phyloP scores from a whole-genome alignment of 768 basidiomycete genomes.

The Lentinula sp. region DNA sequence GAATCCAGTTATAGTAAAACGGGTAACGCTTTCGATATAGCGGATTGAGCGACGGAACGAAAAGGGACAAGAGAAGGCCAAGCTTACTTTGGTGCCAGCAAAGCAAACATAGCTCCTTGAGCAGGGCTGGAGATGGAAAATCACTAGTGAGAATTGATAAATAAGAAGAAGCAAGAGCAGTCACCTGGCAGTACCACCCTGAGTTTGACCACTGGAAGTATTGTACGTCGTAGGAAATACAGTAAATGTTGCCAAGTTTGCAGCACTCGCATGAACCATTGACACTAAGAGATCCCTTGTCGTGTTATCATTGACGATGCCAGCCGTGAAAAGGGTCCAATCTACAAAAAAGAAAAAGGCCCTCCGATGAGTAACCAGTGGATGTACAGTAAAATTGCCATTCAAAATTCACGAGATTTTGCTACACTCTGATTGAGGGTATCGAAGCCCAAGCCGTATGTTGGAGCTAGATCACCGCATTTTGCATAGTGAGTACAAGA shows the following conservation, averaged over 20 bases:
- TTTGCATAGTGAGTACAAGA: background rate
- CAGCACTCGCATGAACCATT: slow-evolving; percentile 3
- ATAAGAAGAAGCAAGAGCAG: background rate
- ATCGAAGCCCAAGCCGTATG: slow-evolving; percentile 3
- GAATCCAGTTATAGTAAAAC: background rate
- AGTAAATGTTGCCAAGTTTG: background rate
- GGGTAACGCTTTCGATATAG: background rate
- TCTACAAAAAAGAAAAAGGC: background rate
- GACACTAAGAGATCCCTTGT: background rate
- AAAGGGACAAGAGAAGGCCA: background rate
- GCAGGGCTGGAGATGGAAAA: background rate
- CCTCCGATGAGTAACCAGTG: no score
- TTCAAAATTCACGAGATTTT: slow-evolving; percentile 4
- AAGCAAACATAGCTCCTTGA: slow-evolving; percentile 8
- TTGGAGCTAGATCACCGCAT: background rate
- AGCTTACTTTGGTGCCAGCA: slow-evolving; percentile 15
- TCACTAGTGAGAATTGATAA: no score
- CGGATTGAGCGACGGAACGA: background rate
- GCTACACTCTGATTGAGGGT: background rate
- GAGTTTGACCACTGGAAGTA: background rate
- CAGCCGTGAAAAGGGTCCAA: slow-evolving; percentile 8
- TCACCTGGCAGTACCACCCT: background rate
- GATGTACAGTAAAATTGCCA: background rate
- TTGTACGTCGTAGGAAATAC: slow-evolving; percentile 7
- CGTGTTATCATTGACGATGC: background rate